Percentiles rank a stretch among this genome's conserved stretches.
phyloP scores from a whole-genome alignment of 768 basidiomycete genomes.

The Mrakia gelida region DNA sequence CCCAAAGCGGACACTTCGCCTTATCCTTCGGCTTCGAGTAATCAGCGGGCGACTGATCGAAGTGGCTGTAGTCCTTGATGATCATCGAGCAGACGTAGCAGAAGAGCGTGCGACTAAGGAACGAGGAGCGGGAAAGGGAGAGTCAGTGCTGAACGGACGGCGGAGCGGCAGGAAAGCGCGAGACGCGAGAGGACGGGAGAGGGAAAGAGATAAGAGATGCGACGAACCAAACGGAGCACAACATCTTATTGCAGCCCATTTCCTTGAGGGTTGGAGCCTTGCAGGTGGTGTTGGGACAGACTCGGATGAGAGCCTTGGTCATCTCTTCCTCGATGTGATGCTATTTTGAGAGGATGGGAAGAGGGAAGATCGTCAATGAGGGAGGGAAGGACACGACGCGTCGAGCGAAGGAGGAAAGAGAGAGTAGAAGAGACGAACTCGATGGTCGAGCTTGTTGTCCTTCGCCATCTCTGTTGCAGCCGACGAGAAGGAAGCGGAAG shows the following conservation, averaged over 20 bases:
- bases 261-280: slow-evolving; percentile 45
- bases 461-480: slow-evolving; percentile 61
- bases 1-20: slow-evolving; percentile 65
- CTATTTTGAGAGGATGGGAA: slow-evolving; percentile 46
- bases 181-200: too few relatives aligned
- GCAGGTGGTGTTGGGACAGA: slow-evolving; percentile 77
- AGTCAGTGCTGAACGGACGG: not conserved
- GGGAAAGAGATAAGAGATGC: slow-evolving; percentile 51
- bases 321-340: slow-evolving; percentile 89
- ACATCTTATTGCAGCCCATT: slow-evolving; percentile 84
- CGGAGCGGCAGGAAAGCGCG: not conserved
- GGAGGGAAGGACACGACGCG: too few relatives aligned
- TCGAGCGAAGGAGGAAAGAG: not conserved
- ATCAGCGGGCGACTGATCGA: slow-evolving; percentile 47
- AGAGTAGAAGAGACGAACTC: not conserved
- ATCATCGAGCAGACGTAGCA: slow-evolving; percentile 69
- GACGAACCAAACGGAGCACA: not conserved
- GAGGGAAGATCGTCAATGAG: not conserved
- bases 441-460: slow-evolving; percentile 61
- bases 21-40: slow-evolving; percentile 39
- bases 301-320: slow-evolving; percentile 56
- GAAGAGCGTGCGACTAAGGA: slow-evolving; percentile 60
- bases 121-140: not conserved
- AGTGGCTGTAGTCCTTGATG: slow-evolving; percentile 74
- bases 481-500: not conserved